Evolutionary conservation across 164 flowering plant genomes (phyloP).

Genomic region (Vitis labrusca): DNA sequence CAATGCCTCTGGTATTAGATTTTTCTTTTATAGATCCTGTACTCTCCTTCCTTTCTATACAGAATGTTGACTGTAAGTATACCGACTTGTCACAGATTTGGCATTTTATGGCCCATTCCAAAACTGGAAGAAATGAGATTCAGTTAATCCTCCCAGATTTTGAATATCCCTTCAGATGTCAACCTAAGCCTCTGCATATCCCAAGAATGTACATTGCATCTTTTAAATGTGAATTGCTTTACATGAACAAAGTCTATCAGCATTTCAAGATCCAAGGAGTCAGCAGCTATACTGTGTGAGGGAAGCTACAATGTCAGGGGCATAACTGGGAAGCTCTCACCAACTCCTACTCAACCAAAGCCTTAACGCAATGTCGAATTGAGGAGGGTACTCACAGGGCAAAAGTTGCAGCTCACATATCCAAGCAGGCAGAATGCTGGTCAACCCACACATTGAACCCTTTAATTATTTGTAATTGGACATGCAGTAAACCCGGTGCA

Average conservation of each 20-base stretch:
- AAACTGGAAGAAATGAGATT: background rate
- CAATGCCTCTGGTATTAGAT: conserved; percentile 9
- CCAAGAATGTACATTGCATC: conserved; percentile 2
- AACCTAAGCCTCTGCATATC: background rate
- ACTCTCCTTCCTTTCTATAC: conserved; percentile 12
- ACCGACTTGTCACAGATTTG: background rate
- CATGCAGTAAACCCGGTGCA: background rate
- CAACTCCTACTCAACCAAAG: conserved; percentile 1
- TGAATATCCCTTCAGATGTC: background rate
- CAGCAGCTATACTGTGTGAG: background rate
- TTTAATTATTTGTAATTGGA: background rate
- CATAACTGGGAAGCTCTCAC: background rate
- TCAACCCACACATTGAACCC: background rate
- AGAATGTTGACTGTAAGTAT: conserved; percentile 9
- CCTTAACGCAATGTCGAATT: background rate
- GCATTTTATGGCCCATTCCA: background rate
- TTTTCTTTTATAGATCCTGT: conserved; percentile 16
- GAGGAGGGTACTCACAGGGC: background rate
- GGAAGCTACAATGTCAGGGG: too few species aligned
- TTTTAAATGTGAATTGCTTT: background rate
- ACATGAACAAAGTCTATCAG: background rate
- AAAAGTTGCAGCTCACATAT: background rate
- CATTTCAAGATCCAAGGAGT: background rate
- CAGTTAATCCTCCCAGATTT: background rate
- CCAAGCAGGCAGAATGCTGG: background rate